These are phyloP conservation scores for Microascus cirrosus DNA, from an alignment of 2,329 filamentous ascomycete species.

Conservation along the genomic window DNA sequence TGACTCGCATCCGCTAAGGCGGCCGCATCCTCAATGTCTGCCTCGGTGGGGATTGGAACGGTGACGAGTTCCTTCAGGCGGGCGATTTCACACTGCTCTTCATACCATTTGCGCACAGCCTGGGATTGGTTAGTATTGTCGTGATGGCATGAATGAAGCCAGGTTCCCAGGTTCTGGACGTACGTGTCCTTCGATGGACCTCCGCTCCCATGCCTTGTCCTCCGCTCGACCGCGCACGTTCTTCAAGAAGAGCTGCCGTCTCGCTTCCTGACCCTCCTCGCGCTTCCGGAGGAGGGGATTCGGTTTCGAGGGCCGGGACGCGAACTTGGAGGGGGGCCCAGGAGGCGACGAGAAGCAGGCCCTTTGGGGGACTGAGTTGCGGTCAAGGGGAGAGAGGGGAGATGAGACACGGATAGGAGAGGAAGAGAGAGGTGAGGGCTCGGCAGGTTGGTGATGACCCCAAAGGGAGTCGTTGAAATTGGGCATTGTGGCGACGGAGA, in stretches of 20 bases:
- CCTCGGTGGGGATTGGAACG: slow-evolving; percentile 22
- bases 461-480: slow-evolving; percentile 29
- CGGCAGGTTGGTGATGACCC: slow-evolving; percentile 19
- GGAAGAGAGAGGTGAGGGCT: slow-evolving; percentile 47
- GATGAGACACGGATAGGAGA: slow-evolving; percentile 45
- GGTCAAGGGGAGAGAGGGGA: slow-evolving; percentile 29
- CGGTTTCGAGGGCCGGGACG: slow-evolving; percentile 43
- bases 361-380: slow-evolving; percentile 27
- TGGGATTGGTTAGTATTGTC: neutral
- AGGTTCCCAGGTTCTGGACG: neutral
- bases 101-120: slow-evolving; percentile 7
- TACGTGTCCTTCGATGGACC: slow-evolving; percentile 50
- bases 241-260: slow-evolving; percentile 58
- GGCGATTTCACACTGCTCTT: slow-evolving; percentile 9
- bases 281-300: slow-evolving; percentile 52
- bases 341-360: slow-evolving; percentile 33
- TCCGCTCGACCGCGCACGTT: slow-evolving; percentile 51
- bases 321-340: slow-evolving; percentile 34
- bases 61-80: slow-evolving; percentile 5
- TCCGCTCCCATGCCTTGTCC: slow-evolving; percentile 45
- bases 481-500: slow-evolving; percentile 29
- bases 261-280: slow-evolving; percentile 51
- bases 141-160: neutral
- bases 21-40: slow-evolving; percentile 35
- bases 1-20: slow-evolving; percentile 10